A percentile compares a stretch with the other conserved stretches of the same genome.
Evolutionary conservation across 2,329 filamentous ascomycete species (phyloP).

Genomic region (Ceratocystis ficicola): DNA sequence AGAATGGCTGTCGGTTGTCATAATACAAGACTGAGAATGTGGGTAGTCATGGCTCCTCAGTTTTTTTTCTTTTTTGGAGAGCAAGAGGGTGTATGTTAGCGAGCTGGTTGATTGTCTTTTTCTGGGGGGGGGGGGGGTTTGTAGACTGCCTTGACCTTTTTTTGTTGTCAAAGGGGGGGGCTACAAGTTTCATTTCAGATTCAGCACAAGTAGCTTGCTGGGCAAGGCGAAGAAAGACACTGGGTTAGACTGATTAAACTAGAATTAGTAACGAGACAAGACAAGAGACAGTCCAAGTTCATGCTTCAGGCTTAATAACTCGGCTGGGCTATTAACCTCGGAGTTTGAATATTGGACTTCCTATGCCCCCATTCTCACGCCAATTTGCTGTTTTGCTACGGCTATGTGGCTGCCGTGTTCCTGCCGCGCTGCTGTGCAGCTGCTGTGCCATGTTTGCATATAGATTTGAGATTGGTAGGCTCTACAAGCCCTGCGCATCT

Average conservation of each 20-base stretch:
- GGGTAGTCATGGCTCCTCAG: neutral
- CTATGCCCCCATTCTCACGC: no score
- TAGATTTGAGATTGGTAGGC: neutral
- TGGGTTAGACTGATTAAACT: neutral
- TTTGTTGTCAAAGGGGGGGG: neutral
- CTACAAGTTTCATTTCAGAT: neutral
- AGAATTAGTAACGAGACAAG: neutral
- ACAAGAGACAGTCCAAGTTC: no score
- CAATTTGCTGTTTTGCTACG: no score
- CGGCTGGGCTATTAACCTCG: neutral
- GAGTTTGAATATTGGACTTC: no score
- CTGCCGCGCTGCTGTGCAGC: neutral
- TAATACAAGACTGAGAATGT: neutral
- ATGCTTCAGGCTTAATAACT: no score
- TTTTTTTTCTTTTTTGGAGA: neutral
- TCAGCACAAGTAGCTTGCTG: neutral
- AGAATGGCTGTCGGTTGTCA: slow-evolving; percentile 4
- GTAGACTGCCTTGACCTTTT: no score
- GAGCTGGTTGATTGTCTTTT: neutral
- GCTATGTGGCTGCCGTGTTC: no score
- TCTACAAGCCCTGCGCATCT: neutral
- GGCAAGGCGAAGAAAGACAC: neutral
- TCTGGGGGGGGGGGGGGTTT: neutral
- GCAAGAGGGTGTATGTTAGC: neutral
- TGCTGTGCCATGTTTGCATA: neutral